phyloP scores from a whole-genome alignment of 2,329 filamentous ascomycete species.

The Aspergillus transmontanensis region DNA sequence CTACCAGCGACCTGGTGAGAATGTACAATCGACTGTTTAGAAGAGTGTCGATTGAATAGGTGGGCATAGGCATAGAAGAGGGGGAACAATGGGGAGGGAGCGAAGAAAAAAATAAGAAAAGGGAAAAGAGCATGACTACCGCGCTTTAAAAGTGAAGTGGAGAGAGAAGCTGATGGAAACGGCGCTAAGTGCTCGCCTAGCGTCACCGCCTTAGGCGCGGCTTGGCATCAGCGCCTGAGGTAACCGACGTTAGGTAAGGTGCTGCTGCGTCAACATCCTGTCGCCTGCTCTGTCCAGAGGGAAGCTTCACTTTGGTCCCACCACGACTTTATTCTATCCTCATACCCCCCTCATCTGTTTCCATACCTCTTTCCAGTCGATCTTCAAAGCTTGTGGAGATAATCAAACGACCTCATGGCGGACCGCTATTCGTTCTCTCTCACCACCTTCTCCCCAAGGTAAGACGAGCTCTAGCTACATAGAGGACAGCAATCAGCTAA shows the following conservation, averaged over 20 bases:
- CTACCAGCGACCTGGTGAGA: slow-evolving; percentile 18
- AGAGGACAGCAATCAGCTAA: slow-evolving; percentile 43
- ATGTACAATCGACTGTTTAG: slow-evolving; percentile 1
- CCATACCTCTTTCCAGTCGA: neutral
- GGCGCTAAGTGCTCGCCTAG: slow-evolving; percentile 26
- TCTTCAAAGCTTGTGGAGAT: slow-evolving; percentile 20
- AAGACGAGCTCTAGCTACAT: slow-evolving; percentile 41
- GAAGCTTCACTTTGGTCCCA: slow-evolving; percentile 34
- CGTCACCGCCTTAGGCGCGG: slow-evolving; percentile 23
- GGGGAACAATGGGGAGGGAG: slow-evolving; percentile 8
- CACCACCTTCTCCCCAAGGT: slow-evolving; percentile 98
- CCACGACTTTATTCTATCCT: slow-evolving; percentile 20
- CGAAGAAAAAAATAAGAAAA: slow-evolving; percentile 19
- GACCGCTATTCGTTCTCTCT: slow-evolving; percentile 99
- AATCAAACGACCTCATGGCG: slow-evolving; percentile 66
- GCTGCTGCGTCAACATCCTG: slow-evolving; percentile 38
- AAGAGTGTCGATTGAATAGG: neutral
- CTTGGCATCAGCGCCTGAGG: slow-evolving; percentile 17
- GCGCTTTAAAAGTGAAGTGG: slow-evolving; percentile 7
- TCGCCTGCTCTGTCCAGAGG: slow-evolving; percentile 29
- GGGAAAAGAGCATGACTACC: slow-evolving; percentile 15
- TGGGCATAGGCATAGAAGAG: neutral
- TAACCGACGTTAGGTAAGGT: slow-evolving; percentile 14
- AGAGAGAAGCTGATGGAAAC: slow-evolving; percentile 14
- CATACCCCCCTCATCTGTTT: slow-evolving; percentile 13